Evolutionary conservation across 306 rosid species (phyloP), one percentile per base, ranked within the genome.

Genomic region (Astragalus membranaceus): DNA sequence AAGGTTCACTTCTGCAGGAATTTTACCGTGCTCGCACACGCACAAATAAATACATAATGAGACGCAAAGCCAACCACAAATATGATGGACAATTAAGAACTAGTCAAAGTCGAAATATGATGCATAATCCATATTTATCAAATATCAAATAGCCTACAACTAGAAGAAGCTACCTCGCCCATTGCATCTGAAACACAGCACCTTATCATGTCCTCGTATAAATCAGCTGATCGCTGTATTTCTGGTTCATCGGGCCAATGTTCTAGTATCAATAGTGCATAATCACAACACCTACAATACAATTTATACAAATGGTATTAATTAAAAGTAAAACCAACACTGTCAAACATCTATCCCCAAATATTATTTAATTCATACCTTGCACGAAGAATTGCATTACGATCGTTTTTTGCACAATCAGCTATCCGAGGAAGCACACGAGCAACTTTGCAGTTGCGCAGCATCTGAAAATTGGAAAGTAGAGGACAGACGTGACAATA

Each of bases 241-340:
- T 95, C 99, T 71, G 97, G 93, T 32, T 89, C 93, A 91, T 95
- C 99, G 59, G 99, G 88, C 99, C 99, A 95, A 78, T 91, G 83
- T 79, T 91, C 99, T 70, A 95, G 86, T 72, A 91, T 85, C 87
- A 95, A 79, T 35, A 95, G 86, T 53, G 97, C 96, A 83, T 95
- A 95, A 70, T 95, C 99, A 81, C 99, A 95, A 74, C 99, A 95
- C 87, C 99, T 95, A 73, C 64, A 64, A 56, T 37, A 69, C 70
- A 81, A 58, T 43, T 46, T 26, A 26, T 26, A 67, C 73, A 81
- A 64, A 50, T 63, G 43, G 53, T 68, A 56, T 67, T 61, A 67
- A 61, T 66, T 63, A 75, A 79, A 67, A 61, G 62, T 63, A 75
- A 79, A 64, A 57, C 46, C 61, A 69, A 64, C 66, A 53, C 33